Evolutionary conservation across 2,329 filamentous ascomycete genomes (phyloP), one percentile per base, ranked within the genome.

Genomic region (Apiospora phragmitis): DNA sequence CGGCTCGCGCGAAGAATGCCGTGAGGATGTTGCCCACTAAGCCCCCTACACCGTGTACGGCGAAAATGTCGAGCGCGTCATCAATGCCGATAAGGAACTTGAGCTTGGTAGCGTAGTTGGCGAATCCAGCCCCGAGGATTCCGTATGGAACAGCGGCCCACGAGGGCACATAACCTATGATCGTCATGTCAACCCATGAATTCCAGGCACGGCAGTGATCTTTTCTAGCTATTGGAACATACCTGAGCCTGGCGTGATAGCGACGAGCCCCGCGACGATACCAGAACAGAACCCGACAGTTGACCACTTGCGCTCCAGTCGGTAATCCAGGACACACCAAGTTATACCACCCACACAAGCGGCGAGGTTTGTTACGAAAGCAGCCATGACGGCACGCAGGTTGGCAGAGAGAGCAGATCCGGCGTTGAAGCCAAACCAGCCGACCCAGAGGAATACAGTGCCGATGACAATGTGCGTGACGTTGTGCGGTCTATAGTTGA

Each of bases 401-500:
- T 96, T 97, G 68, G 94, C 94, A 67, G 91, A 87, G 70, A 96
- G 85, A 18, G 94, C 94, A 21, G 92, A 94, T 74, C 94, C 94
- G 67, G 93, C 94, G 77, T 97, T 97, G 89, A 97, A 97, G 66
- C 94, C 94, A 78, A 97, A 97, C 94, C 94, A 97, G 69, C 94
- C 94, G 21, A 97, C 93, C 94, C 94, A 97, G 21, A 97, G 90
- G 83, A 97, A 97, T 65, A 97, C 94, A 3, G 94, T 97, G 41
- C 94, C 94, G 70, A 97, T 92, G 68, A 97, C 94, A 75, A 97
- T 94, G 80, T 97, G 93, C 4, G 94, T 96, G 65, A 97, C 94
- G 77, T 97, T 97, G 85, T 97, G 94, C 12, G 94, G 94, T 68
- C 94, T 92, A 82, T 95, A 97, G 84, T 97, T 97, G 76, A 97